Evolutionary conservation across 306 rosid species (phyloP).

Genomic region (Lathyrus aphaca): DNA sequence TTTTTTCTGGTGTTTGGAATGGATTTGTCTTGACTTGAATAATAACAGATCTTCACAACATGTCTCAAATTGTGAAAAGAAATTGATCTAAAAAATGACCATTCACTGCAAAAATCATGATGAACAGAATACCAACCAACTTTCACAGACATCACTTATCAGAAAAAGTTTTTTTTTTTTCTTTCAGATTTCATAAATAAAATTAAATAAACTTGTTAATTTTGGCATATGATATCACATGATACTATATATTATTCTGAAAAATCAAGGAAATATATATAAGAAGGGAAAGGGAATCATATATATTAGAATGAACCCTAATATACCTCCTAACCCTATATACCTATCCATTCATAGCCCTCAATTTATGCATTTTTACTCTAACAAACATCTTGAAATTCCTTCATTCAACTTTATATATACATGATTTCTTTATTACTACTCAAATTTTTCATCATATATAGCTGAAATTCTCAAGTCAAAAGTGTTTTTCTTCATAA

Average conservation of each 20-base stretch:
- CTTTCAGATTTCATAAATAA: constrained; percentile 8
- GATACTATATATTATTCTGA: constrained; percentile 23
- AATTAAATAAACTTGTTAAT: background rate
- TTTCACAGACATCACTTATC: constrained; percentile 26
- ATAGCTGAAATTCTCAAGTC: background rate
- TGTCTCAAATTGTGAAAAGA: constrained; percentile 45
- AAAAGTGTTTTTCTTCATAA: constrained; percentile 41
- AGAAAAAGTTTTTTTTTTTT: constrained; percentile 16
- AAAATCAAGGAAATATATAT: background rate
- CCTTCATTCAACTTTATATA: constrained; percentile 31
- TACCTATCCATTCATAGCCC: constrained; percentile 39
- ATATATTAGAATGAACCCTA: constrained; percentile 59
- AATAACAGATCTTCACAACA: constrained; percentile 31
- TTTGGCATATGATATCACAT: constrained; percentile 43
- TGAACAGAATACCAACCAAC: constrained; percentile 53
- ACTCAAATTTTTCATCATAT: constrained; percentile 25
- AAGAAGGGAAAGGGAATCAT: constrained; percentile 33
- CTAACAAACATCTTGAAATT: constrained; percentile 20
- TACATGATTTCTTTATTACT: background rate
- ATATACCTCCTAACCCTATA: constrained; percentile 40
- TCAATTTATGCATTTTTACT: constrained; percentile 22
- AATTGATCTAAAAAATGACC: constrained; percentile 42
- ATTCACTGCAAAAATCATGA: constrained; percentile 54
- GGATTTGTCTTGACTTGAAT: constrained; percentile 40
- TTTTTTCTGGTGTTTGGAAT: constrained; percentile 39